Percentiles rank a stretch among this genome's conserved stretches.
These are phyloP conservation scores for Purshia tridentata DNA, from an alignment of 306 rosid species.

Conservation along the genomic window DNA sequence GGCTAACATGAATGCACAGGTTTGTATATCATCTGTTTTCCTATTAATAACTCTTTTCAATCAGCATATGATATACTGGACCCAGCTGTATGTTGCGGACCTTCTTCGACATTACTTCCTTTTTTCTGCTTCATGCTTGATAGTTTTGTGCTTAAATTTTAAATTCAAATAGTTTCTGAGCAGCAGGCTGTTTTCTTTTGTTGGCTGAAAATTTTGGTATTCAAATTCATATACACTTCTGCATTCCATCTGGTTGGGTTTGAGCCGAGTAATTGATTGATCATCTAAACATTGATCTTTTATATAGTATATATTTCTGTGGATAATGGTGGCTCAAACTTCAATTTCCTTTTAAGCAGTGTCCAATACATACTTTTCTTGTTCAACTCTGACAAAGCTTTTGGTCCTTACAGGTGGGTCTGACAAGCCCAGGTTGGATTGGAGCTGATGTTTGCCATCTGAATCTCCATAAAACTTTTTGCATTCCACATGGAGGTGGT, in stretches of 20 bases:
- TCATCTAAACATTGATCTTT: no score
- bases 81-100: not conserved
- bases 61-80: not conserved
- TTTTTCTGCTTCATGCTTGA: not conserved
- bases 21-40: constrained; percentile 27
- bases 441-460: constrained; percentile 99
- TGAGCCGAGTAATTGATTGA: no score
- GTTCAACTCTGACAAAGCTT: constrained; percentile 10
- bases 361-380: not conserved
- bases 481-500: constrained; percentile 99
- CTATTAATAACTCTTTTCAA: not conserved
- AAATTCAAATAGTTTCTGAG: not conserved
- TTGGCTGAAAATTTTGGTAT: not conserved
- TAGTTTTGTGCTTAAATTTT: not conserved
- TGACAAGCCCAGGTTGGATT: constrained; percentile 97
- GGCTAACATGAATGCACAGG: constrained; percentile 99
- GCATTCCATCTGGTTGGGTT: no score
- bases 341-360: no score
- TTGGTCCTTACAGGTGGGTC: constrained; percentile 67
- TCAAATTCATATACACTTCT: not conserved
- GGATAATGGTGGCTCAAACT: no score
- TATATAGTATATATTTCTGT: no score
- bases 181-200: not conserved
- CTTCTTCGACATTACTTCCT: not conserved
- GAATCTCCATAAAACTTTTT: constrained; percentile 97